Percentiles rank a stretch among this genome's conserved stretches.
Evolutionary conservation across 169 alveolate genomes (phyloP).

Genomic region (Plasmodium vivax): DNA sequence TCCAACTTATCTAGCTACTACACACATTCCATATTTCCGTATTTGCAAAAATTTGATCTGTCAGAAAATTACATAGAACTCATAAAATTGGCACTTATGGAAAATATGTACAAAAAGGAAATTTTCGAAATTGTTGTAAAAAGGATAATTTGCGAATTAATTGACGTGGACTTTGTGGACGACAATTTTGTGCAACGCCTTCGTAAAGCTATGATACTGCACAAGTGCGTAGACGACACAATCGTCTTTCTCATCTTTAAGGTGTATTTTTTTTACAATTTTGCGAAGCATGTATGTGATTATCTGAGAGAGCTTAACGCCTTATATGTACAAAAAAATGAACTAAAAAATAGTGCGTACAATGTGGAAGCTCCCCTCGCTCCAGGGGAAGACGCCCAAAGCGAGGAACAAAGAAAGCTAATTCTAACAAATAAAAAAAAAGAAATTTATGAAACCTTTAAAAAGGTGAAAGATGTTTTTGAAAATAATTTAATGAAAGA

Average conservation of each 20-base stretch:
- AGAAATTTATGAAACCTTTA: constrained; percentile 65
- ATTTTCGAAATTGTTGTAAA: constrained; percentile 38
- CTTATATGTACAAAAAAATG: not conserved
- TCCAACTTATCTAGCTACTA: constrained; percentile 13
- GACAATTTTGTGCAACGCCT: constrained; percentile 10
- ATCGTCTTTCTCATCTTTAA: constrained; percentile 32
- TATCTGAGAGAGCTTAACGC: constrained; percentile 34
- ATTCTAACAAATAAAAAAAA: constrained; percentile 55
- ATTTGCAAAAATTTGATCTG: constrained; percentile 9
- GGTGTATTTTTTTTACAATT: constrained; percentile 52
- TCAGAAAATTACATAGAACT: constrained; percentile 42
- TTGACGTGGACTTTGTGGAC: constrained; percentile 10
- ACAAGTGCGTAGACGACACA: constrained; percentile 38
- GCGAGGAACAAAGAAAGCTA: constrained; percentile 17
- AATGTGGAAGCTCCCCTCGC: not conserved
- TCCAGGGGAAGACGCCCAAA: not conserved
- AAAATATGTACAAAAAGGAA: constrained; percentile 62
- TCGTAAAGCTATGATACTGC: constrained; percentile 7
- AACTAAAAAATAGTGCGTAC: not conserved
- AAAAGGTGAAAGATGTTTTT: constrained; percentile 51
- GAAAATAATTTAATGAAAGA: constrained; percentile 59
- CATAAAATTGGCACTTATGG: constrained; percentile 29
- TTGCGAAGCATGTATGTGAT: constrained; percentile 51
- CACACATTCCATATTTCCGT: constrained; percentile 5
- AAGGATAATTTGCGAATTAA: constrained; percentile 31